phyloP scores from a whole-genome alignment of 768 basidiomycete species.

The Suillus cothurnatus region DNA sequence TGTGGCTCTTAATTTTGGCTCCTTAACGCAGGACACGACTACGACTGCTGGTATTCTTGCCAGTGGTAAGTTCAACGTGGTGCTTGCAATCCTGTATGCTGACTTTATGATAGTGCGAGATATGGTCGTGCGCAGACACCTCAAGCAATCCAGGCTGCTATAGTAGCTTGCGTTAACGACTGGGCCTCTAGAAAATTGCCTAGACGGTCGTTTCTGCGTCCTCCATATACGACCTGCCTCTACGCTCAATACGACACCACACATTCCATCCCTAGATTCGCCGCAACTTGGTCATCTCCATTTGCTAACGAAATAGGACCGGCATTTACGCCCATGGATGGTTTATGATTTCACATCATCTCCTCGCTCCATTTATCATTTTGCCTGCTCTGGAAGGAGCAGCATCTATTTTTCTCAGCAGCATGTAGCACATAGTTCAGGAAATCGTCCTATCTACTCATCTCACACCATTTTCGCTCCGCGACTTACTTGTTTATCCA shows the following conservation, averaged over 20 bases:
- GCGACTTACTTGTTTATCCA: constrained; percentile 6
- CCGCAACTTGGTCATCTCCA: not conserved
- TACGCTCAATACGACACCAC: not conserved
- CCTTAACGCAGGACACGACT: constrained; percentile 53
- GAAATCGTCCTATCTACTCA: constrained; percentile 1
- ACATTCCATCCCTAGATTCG: constrained; percentile 6
- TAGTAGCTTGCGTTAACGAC: constrained; percentile 32
- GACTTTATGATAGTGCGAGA: constrained; percentile 57
- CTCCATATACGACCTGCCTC: not conserved
- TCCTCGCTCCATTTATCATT: not conserved
- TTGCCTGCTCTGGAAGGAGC: constrained; percentile 1
- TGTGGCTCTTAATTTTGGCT: constrained; percentile 2
- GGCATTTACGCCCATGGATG: constrained; percentile 2
- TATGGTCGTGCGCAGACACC: constrained; percentile 80
- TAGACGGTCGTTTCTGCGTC: not conserved
- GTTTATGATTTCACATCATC: not conserved
- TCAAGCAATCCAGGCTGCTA: constrained; percentile 71
- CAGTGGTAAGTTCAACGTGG: constrained; percentile 52
- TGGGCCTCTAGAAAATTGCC: not conserved
- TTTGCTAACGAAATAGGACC: not conserved
- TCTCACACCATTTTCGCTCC: not conserved
- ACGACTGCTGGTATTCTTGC: constrained; percentile 79
- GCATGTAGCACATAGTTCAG: constrained; percentile 13
- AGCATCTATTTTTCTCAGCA: constrained; percentile 9
- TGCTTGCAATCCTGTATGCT: constrained; percentile 6